Evolutionary conservation across 495 filamentous ascomycete species (phyloP), one percentile per base, ranked within the genome.

Genomic region (Hyphodiscus hymeniophilus): DNA sequence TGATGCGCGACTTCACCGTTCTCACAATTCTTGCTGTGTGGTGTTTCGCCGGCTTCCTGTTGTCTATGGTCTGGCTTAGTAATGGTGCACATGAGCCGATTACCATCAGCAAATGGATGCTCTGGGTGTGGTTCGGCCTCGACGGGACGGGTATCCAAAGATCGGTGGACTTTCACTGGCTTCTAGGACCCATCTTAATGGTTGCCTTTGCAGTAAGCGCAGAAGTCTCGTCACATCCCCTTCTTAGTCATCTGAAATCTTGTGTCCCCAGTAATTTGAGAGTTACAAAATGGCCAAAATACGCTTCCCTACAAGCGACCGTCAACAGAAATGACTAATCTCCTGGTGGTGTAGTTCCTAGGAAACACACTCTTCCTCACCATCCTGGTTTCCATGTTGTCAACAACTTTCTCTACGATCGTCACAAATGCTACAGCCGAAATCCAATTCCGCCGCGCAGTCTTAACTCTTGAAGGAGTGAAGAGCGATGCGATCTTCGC

Each of bases 121-220:
- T 87, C 0, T 87, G 80, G 71, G 83, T 87, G 45, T 87, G 83
- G 83, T 87, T 87, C 51, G 83, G 83, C 0, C 69, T 87, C 11
- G 83, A 87, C 47, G 83, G 82, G 7, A 85, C 80, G 1, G 83
- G 83, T 3, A 80, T 87, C 26, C 70, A 81, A 50, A 63, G 73
- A 52, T 83, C 82, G 11, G 72, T 66, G 22, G 75, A 79, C 20
- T 80, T 87, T 50, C 83, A 87, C 61, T 67, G 68, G 64, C 60
- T 84, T 17, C 70, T 85, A 3, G 83, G 83, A 0, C 83, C 83
- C 5, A 68, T 74, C 21, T 59, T 87, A 24, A 86, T 87, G 79
- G 69, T 86, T 39, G 67, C 78, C 10, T 87, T 86, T 53, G 77
- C 83, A 10, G n/a, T n/a, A n/a, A n/a, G n/a, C n/a, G n/a, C n/a